Evolutionary conservation across 2,329 filamentous ascomycete species (phyloP).

Genomic region (Neofusicoccum umdonicola): DNA sequence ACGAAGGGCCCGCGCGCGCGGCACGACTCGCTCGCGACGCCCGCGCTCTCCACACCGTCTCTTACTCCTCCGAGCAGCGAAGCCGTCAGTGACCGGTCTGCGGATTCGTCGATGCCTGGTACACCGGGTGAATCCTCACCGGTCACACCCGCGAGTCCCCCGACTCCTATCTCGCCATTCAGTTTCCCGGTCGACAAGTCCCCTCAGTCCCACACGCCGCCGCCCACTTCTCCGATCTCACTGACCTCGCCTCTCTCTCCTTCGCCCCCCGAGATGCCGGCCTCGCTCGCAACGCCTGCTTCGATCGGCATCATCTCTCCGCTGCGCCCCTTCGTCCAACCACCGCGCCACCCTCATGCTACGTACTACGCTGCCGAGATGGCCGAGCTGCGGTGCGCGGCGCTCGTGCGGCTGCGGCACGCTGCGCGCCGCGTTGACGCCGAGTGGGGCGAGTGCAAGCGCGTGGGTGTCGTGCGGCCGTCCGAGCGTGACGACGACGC

Average conservation of each 20-base stretch:
- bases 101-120: constrained; percentile 24
- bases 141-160: constrained; percentile 19
- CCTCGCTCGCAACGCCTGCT: constrained; percentile 16
- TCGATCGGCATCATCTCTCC: background rate
- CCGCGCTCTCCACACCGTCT: constrained; percentile 12
- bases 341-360: constrained; percentile 33
- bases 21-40: constrained; percentile 14
- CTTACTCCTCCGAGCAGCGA: constrained; percentile 12
- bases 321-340: constrained; percentile 28
- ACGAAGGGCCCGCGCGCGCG: background rate
- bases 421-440: constrained; percentile 33
- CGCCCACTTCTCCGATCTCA: background rate
- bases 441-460: constrained; percentile 30
- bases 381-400: constrained; percentile 38
- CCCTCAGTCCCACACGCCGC: background rate
- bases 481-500: constrained; percentile 8
- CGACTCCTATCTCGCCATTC: constrained; percentile 26
- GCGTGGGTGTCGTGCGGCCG: constrained; percentile 4
- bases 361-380: constrained; percentile 36
- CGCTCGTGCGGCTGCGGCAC: constrained; percentile 46
- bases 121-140: constrained; percentile 23
- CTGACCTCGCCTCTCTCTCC: background rate
- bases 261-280: constrained; percentile 17
- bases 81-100: constrained; percentile 16
- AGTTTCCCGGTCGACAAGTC: constrained; percentile 25